Base-by-base conservation (phyloP, 2,329 filamentous ascomycete species). In the Madurella fahalii region DNA sequence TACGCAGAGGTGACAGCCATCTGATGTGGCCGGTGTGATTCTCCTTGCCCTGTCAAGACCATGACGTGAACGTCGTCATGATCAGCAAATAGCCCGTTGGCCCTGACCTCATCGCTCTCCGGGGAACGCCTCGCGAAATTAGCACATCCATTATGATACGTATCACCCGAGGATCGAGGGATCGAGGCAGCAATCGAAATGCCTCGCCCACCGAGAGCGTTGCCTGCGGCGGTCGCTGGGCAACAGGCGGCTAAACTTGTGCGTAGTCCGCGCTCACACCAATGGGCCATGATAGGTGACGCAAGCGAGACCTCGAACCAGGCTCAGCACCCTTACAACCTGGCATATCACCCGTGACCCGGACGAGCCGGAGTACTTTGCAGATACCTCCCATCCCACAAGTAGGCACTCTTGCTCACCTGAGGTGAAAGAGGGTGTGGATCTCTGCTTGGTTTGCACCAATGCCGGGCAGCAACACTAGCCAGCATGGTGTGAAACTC, bases 311-410 rank as follows among this genome's bases (percentile, higher is more conserved):
- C n/a, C 42, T 47, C 40, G 56, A 62, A 61, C 59, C 56, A 45
- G 54, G 59, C 61, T 56, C 50, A 45, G 47, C 45, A 53, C 40
- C 54, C 51, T 57, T 54, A 59, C 43, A 46, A 50, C 45, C 43
- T 60, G 61, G 53, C 49, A 59, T 62, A 63, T 58, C 51, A 58
- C 31, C 57, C 53, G 39, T 50, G 46, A 49, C 48, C 56, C 56
- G 58, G 61, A 40, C 49, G 44, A 59, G 52, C 59, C 59, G 54
- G 52, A 47, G 47, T 49, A 53, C 47, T 30, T 49, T 39, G 18
- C 9, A 31, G 52, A 16, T 53, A 30, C 44, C 34, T 40, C 9
- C 16, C 25, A 18, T n/a, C n/a, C n/a, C n/a, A n/a, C n/a, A n/a
- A n/a, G n/a, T 25, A 41, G 25, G 25, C 25, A 25, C 25, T 25